Percentiles rank a stretch among this genome's conserved stretches.
phyloP scores from a whole-genome alignment of 208 protist genomes.

The Novymonas esmeraldas region DNA sequence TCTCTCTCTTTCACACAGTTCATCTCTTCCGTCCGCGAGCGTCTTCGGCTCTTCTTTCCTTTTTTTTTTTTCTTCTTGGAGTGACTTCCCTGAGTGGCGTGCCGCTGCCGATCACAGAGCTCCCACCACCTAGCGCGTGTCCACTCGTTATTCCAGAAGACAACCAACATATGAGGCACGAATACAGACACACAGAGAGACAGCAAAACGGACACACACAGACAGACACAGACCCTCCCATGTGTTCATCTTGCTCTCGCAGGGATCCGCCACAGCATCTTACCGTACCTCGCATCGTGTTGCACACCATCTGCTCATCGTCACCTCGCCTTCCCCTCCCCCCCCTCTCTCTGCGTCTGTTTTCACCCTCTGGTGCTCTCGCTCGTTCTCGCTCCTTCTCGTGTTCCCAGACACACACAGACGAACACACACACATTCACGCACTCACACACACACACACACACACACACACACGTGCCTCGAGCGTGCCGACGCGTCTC shows the following conservation, averaged over 20 bases:
- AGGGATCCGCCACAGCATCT: too few species aligned
- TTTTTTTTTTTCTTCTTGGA: not conserved
- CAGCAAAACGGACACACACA: not conserved
- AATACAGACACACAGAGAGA: too few species aligned
- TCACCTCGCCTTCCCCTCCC: not conserved
- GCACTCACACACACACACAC: conserved; percentile 7
- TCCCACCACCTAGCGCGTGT: too few species aligned
- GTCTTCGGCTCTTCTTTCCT: not conserved
- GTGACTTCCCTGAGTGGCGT: not conserved
- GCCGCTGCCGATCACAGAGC: too few species aligned
- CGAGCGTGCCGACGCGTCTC: not conserved
- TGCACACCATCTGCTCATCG: not conserved
- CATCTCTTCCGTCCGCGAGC: too few species aligned
- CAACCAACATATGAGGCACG: too few species aligned
- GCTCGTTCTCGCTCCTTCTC: not conserved
- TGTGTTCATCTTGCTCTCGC: too few species aligned
- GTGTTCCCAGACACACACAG: not conserved
- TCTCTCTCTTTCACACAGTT: not conserved
- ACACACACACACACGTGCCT: conserved; percentile 1
- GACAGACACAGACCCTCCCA: not conserved
- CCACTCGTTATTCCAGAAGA: too few species aligned
- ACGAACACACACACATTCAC: not conserved
- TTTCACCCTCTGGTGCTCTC: not conserved
- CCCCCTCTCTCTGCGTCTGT: not conserved
- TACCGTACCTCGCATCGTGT: too few species aligned